Evolutionary conservation across 768 basidiomycete species (phyloP), one percentile per base, ranked within the genome.

Genomic region (Pleurotus sapidus): DNA sequence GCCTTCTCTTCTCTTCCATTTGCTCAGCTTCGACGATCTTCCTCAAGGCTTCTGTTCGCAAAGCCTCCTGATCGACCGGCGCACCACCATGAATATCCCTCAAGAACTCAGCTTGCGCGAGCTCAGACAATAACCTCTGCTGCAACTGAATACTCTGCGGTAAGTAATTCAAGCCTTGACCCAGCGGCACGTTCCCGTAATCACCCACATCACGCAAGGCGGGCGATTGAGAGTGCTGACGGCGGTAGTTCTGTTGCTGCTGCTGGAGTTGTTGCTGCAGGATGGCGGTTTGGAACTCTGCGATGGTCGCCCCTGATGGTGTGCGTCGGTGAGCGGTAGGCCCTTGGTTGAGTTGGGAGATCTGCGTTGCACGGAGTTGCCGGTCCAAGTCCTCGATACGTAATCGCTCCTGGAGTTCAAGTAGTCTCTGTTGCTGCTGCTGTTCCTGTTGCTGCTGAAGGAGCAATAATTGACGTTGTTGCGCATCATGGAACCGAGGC

Each of bases 21-120:
- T 81, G 83, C 70, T 95, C 95, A 0, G 95, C 88, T 70, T 93
- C 92, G 68, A 92, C 82, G 61, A 98, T 95, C 74, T 95, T 88
- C 58, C 89, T 84, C 83, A 89, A 88, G 1, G 91, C 92, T 66
- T 93, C 91, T 14, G 77, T 77, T 60, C 88, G 79, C 39, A 94
- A 70, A 4, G 84, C 81, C 59, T 91, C 91, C 65, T 88, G 86
- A 57, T 88, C 80, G 46, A 75, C 81, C 47, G 79, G 84, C 45
- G 79, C 77, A 5, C 78, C 70, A n/a, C 78, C 80, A 54, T 84
- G 86, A 68, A 87, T 76, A 60, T 87, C 84, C 47, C 81, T 80
- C 61, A 88, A 66, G 57, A 87, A 84, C 58, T 88, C 89, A 9
- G 75, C 81, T 57, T 89, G 88, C 1, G 87, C 83, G 70, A 91